phyloP scores from a whole-genome alignment of 163 green algal genomes.

The Coccomyxa subellipsoidea region DNA sequence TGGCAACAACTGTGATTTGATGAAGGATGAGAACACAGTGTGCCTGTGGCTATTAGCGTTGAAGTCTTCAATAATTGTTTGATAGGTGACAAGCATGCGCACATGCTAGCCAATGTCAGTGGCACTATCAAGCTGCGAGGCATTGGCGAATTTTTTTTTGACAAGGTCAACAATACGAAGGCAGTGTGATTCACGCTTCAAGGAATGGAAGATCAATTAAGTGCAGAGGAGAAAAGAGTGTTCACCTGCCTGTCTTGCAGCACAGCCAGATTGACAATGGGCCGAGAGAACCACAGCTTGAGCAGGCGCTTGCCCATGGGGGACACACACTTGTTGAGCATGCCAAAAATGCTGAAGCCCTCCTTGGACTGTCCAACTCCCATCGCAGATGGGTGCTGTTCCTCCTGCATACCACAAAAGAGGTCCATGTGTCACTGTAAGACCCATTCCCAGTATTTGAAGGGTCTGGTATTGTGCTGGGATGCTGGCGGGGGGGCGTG shows the following conservation, averaged over 20 bases:
- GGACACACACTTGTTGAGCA: slow-evolving; percentile 73
- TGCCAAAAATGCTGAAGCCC: slow-evolving; percentile 78
- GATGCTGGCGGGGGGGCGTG: too few species aligned
- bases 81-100: too few species aligned
- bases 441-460: not conserved
- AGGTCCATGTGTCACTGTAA: not conserved
- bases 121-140: too few species aligned
- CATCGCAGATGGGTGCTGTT: slow-evolving; percentile 82
- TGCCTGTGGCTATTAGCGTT: too few species aligned
- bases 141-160: too few species aligned
- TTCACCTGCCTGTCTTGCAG: not conserved
- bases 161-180: too few species aligned
- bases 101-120: too few species aligned
- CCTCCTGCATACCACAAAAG: slow-evolving; percentile 33
- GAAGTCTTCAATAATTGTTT: too few species aligned
- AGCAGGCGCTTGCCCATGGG: slow-evolving; percentile 62
- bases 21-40: too few species aligned
- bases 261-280: slow-evolving; percentile 68
- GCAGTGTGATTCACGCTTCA: too few species aligned
- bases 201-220: not conserved
- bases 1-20: too few species aligned
- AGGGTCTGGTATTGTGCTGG: too few species aligned
- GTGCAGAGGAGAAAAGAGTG: not conserved
- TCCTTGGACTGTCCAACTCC: slow-evolving; percentile 84
- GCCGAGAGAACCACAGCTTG: slow-evolving; percentile 76